Percentiles rank a stretch among this genome's conserved stretches.
These are phyloP conservation scores for Plantago ovata DNA, from an alignment of 257 asterid genomes.

Conservation along the genomic window DNA sequence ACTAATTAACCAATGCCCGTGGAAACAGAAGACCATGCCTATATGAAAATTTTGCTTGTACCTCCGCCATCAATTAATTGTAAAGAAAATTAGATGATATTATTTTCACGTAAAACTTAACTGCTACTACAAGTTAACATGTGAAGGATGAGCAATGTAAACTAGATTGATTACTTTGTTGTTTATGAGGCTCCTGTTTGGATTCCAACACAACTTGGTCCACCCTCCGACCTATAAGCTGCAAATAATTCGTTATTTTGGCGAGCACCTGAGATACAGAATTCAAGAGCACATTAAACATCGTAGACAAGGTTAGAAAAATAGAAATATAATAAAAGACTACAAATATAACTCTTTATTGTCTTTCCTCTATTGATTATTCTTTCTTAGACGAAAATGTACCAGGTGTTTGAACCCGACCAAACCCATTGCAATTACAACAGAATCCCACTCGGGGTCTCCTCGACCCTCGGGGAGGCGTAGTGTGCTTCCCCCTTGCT, in stretches of 20 bases:
- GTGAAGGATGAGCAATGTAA: not conserved
- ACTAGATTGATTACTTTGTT: slow-evolving; percentile 65
- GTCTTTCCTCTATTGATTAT: too few species aligned
- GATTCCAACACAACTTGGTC: slow-evolving; percentile 79
- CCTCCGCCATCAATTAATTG: not conserved
- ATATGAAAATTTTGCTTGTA: not conserved
- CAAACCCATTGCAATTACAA: too few species aligned
- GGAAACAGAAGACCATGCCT: not conserved
- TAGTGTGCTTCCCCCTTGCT: too few species aligned
- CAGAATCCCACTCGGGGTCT: too few species aligned
- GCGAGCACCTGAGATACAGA: slow-evolving; percentile 62
- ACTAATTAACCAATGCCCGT: not conserved
- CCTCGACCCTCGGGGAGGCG: too few species aligned
- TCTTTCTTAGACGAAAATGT: too few species aligned
- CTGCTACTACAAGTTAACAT: too few species aligned
- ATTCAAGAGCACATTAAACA: slow-evolving; percentile 11
- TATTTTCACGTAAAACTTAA: not conserved
- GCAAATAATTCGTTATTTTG: slow-evolving; percentile 81
- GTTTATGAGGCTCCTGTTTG: slow-evolving; percentile 65
- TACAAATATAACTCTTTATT: too few species aligned
- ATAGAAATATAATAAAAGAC: too few species aligned
- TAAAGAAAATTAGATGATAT: not conserved
- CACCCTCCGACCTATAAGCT: slow-evolving; percentile 92
- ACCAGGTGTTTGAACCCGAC: too few species aligned
- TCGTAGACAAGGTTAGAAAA: slow-evolving; percentile 4